These are phyloP conservation scores for Polymyxa betae DNA, from an alignment of 208 protist species.

Conservation along the genomic window DNA sequence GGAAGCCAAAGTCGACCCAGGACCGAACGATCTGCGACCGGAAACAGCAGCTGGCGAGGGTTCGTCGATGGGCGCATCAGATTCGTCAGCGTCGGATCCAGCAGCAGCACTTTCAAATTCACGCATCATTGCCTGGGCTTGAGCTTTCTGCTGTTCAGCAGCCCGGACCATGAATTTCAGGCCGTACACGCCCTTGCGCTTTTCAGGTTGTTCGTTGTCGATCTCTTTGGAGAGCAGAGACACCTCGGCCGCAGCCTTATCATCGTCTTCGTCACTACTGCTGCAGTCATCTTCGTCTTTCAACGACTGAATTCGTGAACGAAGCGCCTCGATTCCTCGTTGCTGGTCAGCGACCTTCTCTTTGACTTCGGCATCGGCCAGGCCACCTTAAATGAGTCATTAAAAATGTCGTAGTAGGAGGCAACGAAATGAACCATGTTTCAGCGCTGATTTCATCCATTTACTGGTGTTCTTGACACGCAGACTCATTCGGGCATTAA, in stretches of 20 bases:
- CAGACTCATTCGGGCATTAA: constrained; percentile 58
- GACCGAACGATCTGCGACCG: neutral
- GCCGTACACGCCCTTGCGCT: neutral
- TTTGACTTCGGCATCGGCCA: neutral
- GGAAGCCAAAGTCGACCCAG: neutral
- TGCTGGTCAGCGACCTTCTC: neutral
- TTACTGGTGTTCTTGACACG: constrained; percentile 57
- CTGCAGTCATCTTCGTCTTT: constrained; percentile 42
- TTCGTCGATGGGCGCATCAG: neutral
- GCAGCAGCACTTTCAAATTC: neutral
- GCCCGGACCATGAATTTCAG: neutral
- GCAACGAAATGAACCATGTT: too few relatives aligned
- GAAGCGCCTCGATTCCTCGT: neutral
- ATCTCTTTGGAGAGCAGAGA: neutral
- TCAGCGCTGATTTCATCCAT: constrained; percentile 52
- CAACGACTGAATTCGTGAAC: neutral
- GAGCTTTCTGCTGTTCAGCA: neutral
- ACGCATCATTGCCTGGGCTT: neutral
- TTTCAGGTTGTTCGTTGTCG: neutral
- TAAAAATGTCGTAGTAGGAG: too few relatives aligned
- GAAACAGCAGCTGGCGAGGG: neutral
- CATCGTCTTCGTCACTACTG: neutral
- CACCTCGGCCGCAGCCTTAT: constrained; percentile 4
- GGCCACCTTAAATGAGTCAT: too few relatives aligned
- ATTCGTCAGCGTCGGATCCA: neutral